phyloP scores from a whole-genome alignment of 495 filamentous ascomycete genomes.

The Annulohypoxylon bovei region DNA sequence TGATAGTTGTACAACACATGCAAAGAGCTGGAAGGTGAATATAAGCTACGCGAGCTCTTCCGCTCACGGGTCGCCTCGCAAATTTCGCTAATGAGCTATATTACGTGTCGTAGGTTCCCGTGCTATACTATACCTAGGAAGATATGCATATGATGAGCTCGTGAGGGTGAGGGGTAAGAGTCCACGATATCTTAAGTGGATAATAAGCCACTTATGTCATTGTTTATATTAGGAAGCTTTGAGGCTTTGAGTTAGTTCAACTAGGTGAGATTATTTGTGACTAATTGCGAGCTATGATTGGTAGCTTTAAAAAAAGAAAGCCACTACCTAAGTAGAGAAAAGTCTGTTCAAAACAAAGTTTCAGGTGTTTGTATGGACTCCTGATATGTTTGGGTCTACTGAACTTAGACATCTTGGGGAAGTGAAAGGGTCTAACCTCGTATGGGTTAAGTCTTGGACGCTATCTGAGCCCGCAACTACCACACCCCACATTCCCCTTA shows the following conservation, averaged over 20 bases:
- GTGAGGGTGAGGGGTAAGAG: background rate
- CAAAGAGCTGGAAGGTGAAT: background rate
- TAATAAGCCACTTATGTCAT: background rate
- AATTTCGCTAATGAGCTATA: conserved; percentile 18
- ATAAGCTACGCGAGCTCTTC: background rate
- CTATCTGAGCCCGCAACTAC: conserved; percentile 2
- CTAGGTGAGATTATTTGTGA: background rate
- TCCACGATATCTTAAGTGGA: background rate
- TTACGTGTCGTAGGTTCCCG: conserved; percentile 11
- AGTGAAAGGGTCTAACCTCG: background rate
- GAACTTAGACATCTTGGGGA: background rate
- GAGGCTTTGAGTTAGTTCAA: background rate
- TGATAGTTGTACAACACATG: background rate
- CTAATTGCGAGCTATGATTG: background rate
- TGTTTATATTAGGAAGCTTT: background rate
- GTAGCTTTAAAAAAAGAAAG: background rate
- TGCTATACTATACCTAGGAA: background rate
- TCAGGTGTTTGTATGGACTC: background rate
- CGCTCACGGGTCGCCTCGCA: background rate
- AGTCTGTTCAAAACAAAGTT: background rate
- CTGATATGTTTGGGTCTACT: background rate
- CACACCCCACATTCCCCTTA: conserved; percentile 5
- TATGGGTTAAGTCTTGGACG: background rate
- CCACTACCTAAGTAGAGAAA: background rate
- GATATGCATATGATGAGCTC: background rate